These are phyloP conservation scores for Sclerospora graminicola DNA, from an alignment of 352 stramenopile genomes.

Conservation along the genomic window DNA sequence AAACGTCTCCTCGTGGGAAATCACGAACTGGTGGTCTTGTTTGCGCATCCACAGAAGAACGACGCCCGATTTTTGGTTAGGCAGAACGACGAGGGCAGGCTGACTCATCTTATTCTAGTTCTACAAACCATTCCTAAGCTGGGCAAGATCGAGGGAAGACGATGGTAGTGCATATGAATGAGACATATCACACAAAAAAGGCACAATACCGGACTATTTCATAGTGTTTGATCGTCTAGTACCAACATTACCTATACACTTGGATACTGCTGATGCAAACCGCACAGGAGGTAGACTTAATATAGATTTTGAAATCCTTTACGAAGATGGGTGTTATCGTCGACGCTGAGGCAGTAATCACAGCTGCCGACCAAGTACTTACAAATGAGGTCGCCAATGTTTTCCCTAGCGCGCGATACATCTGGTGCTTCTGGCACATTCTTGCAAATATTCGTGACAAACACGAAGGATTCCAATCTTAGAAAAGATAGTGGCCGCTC, in stretches of 20 bases:
- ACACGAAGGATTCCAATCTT: not conserved
- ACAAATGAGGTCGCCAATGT: not conserved
- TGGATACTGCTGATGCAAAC: not conserved
- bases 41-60: too few relatives aligned
- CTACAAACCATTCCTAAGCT: not conserved
- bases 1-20: not conserved
- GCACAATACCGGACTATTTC: too few relatives aligned
- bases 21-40: not conserved
- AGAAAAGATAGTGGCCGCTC: not conserved
- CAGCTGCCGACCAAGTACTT: not conserved
- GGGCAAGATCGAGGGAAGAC: too few relatives aligned
- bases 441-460: not conserved
- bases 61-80: not conserved
- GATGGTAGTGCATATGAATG: too few relatives aligned
- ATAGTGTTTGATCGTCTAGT: not conserved
- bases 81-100: not conserved
- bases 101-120: too few relatives aligned
- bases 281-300: too few relatives aligned
- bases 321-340: not conserved
- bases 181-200: too few relatives aligned
- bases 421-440: too few relatives aligned
- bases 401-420: not conserved
- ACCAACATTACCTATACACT: not conserved
- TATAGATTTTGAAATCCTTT: not conserved
- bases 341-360: not conserved